These are phyloP conservation scores for Scopulariopsis brevicaulis DNA, from an alignment of 2,329 filamentous ascomycete species.

Conservation along the genomic window DNA sequence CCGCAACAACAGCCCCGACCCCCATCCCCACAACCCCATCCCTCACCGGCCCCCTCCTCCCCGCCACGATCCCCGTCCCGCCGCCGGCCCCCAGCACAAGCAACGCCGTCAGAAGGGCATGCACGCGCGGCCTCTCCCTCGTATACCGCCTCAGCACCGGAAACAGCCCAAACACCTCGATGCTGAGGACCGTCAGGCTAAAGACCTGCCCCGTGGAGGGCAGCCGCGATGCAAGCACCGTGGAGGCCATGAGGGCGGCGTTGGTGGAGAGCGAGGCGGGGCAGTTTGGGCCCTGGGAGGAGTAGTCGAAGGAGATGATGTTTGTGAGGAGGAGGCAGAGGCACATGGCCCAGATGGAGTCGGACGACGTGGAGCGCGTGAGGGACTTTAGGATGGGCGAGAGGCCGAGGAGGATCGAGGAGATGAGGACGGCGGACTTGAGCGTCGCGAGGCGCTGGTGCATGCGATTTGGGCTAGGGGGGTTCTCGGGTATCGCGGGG, in stretches of 20 bases:
- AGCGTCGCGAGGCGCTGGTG: conserved; percentile 61
- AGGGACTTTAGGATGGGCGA: conserved; percentile 94
- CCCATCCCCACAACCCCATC: conserved; percentile 59
- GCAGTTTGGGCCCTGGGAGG: conserved; percentile 47
- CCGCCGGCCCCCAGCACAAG: conserved; percentile 72
- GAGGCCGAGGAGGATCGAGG: conserved; percentile 80
- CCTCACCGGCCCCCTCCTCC: conserved; percentile 22
- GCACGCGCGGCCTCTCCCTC: conserved; percentile 73
- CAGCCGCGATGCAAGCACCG: conserved; percentile 81
- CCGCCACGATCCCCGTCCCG: conserved; percentile 56
- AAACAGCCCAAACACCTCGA: conserved; percentile 94
- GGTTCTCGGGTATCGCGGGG: conserved; percentile 7
- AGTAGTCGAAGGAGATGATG: conserved; percentile 97
- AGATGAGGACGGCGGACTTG: conserved; percentile 88
- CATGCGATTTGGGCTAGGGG: conserved; percentile 23
- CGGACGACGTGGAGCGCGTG: conserved; percentile 82
- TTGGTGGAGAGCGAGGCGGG: conserved; percentile 79
- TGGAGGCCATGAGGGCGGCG: conserved; percentile 90
- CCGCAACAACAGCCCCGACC: conserved; percentile 62
- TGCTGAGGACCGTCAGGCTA: conserved; percentile 86
- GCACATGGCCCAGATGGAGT: conserved; percentile 96
- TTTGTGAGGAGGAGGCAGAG: conserved; percentile 91
- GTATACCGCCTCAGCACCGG: conserved; percentile 93
- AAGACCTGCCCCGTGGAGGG: conserved; percentile 91
- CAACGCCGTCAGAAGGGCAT: conserved; percentile 62